Evolutionary conservation across 1,284 basidiomycete genomes (phyloP).

Genomic region (Mycocalia duriaeana): DNA sequence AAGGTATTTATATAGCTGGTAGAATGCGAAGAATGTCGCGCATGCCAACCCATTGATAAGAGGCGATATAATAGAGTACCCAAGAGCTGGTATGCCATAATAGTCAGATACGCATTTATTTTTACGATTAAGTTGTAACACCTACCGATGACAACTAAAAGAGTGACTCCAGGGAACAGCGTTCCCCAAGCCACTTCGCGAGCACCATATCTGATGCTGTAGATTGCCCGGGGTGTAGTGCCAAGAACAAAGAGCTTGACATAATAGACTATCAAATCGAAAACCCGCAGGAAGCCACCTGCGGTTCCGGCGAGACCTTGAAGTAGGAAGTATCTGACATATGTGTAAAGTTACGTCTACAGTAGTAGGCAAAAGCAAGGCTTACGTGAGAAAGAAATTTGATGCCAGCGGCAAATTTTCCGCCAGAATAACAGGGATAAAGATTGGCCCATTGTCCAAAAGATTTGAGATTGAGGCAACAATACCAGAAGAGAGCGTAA

Average conservation of each 20-base stretch:
- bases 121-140: too few relatives aligned
- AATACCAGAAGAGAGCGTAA: constrained; percentile 80
- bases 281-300: constrained; percentile 76
- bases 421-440: constrained; percentile 66
- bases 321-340: constrained; percentile 52
- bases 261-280: constrained; percentile 76
- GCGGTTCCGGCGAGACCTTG: constrained; percentile 76
- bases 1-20: constrained; percentile 84
- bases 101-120: too few relatives aligned
- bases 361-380: neutral
- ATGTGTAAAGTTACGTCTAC: constrained; percentile 1
- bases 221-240: constrained; percentile 85
- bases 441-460: constrained; percentile 53
- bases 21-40: constrained; percentile 81
- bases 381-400: constrained; percentile 91
- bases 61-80: constrained; percentile 89
- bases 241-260: constrained; percentile 82
- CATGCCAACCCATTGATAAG: constrained; percentile 90
- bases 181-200: constrained; percentile 80
- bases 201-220: constrained; percentile 70
- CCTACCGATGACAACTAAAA: constrained; percentile 76
- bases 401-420: constrained; percentile 77
- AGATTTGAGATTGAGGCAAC: constrained; percentile 63
- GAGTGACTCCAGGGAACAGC: constrained; percentile 69
- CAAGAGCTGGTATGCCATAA: constrained; percentile 52